A percentile compares a stretch with the other conserved stretches of the same genome.
phyloP scores from a whole-genome alignment of 192 early-diverging fungal species.

The Backusella circina region DNA sequence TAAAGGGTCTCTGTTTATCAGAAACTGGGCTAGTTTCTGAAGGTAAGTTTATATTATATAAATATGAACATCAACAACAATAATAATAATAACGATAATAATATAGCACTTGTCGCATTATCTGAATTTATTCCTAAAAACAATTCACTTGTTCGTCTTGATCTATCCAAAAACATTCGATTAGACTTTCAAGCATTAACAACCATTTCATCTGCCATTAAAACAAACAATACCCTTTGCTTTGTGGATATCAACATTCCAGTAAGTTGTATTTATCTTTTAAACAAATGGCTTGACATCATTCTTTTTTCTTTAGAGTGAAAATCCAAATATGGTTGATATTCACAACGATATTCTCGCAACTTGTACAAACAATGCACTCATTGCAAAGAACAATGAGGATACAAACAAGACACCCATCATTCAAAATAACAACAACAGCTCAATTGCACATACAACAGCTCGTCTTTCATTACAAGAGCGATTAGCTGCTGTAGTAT shows the following conservation, averaged over 20 bases:
- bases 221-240: constrained; percentile 72
- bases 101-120: constrained; percentile 61
- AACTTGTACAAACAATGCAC: constrained; percentile 29
- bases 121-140: constrained; percentile 83
- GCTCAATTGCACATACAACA: constrained; percentile 19
- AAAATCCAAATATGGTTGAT: constrained; percentile 25
- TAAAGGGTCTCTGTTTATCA: constrained; percentile 40
- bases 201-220: constrained; percentile 78
- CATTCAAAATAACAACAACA: background rate
- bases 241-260: constrained; percentile 67
- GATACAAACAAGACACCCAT: background rate
- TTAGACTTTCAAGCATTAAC: constrained; percentile 80
- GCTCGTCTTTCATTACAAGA: constrained; percentile 33
- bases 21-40: constrained; percentile 12
- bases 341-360: constrained; percentile 26
- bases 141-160: constrained; percentile 60
- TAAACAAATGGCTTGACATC: background rate
- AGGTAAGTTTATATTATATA: constrained; percentile 2
- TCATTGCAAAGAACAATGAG: background rate
- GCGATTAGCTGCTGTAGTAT: constrained; percentile 29
- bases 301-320: background rate
- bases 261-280: constrained; percentile 20
- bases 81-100: background rate
- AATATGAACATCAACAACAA: background rate
- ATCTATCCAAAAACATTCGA: constrained; percentile 70